Conservation (phyloP, 306 rosid species). For the Malus asiatica region DNA sequence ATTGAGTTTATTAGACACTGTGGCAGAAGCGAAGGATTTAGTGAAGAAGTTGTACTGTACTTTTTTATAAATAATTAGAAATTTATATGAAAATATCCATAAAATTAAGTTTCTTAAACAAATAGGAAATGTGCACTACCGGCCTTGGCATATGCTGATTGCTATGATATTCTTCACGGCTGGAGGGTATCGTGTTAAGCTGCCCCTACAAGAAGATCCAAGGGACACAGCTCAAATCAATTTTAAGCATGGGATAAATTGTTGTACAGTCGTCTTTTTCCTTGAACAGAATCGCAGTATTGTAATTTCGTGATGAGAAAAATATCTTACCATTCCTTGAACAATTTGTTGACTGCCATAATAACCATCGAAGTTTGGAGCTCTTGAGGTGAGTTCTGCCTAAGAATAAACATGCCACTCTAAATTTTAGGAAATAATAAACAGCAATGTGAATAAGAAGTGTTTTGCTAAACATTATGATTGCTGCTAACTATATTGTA, state of each 20-base stretch:
- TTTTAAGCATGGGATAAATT: not conserved
- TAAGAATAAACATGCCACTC: not conserved
- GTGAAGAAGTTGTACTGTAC: not conserved
- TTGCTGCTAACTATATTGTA: constrained; percentile 8
- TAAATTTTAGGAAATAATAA: constrained; percentile 2
- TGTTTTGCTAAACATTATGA: not conserved
- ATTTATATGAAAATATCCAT: not conserved
- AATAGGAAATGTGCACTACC: constrained; percentile 14
- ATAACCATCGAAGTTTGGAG: constrained; percentile 28
- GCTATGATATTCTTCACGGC: constrained; percentile 14
- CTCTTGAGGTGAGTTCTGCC: constrained; percentile 33
- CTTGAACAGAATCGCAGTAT: not conserved
- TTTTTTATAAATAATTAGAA: not conserved
- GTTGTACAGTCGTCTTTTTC: not conserved
- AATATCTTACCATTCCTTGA: constrained; percentile 27
- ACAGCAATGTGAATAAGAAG: not conserved
- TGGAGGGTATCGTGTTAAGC: constrained; percentile 15
- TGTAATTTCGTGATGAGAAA: not conserved
- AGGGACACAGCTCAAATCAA: not conserved
- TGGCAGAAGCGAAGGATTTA: not conserved
- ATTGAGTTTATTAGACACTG: constrained; percentile 38
- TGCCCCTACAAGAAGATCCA: constrained; percentile 16
- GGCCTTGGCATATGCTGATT: constrained; percentile 18
- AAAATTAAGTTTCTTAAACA: not conserved
- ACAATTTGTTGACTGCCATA: constrained; percentile 25